Evolutionary conservation across 1,284 basidiomycete species (phyloP), one percentile per base, ranked within the genome.

Genomic region (Anthracocystis walkeri): DNA sequence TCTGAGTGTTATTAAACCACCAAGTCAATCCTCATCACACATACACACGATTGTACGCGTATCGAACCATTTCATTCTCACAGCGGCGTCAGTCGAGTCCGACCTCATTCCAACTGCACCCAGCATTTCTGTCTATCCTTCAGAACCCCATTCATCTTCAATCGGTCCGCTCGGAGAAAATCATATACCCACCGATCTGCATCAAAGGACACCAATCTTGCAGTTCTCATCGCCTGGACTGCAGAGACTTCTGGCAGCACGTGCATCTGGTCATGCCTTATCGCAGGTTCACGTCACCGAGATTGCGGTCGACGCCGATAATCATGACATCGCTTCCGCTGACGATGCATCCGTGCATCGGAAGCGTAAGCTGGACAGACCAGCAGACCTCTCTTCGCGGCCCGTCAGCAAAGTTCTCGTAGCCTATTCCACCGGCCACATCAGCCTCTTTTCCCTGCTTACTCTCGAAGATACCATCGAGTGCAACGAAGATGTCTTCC

Each of bases 391-490:
- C 4, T 7, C 41, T 4, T 7, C 51, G 31, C 14, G 18, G 18
- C 3, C 41, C 0, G 33, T 33, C 7, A 29, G 57, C 10, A 72
- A 65, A 4, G 44, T 84, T 29, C 60, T 78, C 46, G 67, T 84
- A 5, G 78, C 80, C 53, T 83, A 79, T 57, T 77, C 78, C 10
- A 80, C 74, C 5, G 83, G 84, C 0, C 78, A 84, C 52, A 72
- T 78, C 52, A 67, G 79, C 27, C 27, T 85, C 29, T 84, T 85
- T 45, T 60, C 60, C 3, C 29, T 84, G n/a, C 25, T 25, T 1
- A 25, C 12, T 2, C 44, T n/a, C 33, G 5, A 45, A 53, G 12
- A 21, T 18, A 14, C 25, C 42, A 2, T 61, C 44, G 31, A 42
- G 44, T 51, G 31, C 21, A 35, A 0, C 4, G 71, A 80, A 29